A percentile compares a stretch with the other conserved stretches of the same genome.
Conservation (phyloP, 495 filamentous ascomycete genomes). For the Penicillium lagena region DNA sequence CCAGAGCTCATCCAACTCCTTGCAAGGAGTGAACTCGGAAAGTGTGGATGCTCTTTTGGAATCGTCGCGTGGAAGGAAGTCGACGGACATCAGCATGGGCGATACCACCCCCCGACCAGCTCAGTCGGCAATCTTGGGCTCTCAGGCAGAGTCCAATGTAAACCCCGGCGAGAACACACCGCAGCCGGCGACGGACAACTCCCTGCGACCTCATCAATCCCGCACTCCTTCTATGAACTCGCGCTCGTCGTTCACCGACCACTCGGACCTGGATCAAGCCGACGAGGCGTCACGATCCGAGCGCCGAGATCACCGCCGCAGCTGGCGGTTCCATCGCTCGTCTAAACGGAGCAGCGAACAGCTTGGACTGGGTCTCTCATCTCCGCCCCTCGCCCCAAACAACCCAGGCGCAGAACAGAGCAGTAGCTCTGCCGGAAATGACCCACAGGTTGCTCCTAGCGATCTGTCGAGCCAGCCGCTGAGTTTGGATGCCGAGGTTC, state of each 20-base stretch:
- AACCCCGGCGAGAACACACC: slow-evolving; percentile 9
- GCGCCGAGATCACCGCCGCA: slow-evolving; percentile 52
- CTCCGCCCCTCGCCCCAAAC: slow-evolving; percentile 49
- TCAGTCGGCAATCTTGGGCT: slow-evolving; percentile 16
- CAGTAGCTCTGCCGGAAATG: slow-evolving; percentile 62
- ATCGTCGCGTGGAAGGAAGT: not conserved
- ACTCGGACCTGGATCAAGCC: slow-evolving; percentile 66
- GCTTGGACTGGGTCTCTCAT: slow-evolving; percentile 33
- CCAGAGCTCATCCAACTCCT: slow-evolving; percentile 75
- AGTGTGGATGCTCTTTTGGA: slow-evolving; percentile 21
- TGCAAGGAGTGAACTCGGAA: slow-evolving; percentile 28
- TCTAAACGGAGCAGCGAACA: slow-evolving; percentile 51
- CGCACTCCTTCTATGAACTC: slow-evolving; percentile 64
- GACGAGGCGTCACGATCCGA: slow-evolving; percentile 57
- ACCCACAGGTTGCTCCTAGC: not conserved
- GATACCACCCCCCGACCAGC: slow-evolving; percentile 27
- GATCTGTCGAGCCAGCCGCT: slow-evolving; percentile 35
- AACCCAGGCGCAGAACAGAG: slow-evolving; percentile 63
- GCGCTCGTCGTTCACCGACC: slow-evolving; percentile 67
- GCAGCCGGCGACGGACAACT: slow-evolving; percentile 33
- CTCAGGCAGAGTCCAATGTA: slow-evolving; percentile 15
- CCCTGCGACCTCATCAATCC: slow-evolving; percentile 57
- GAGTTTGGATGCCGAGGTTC: slow-evolving; percentile 31
- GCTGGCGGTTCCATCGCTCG: slow-evolving; percentile 65
- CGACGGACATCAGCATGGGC: slow-evolving; percentile 15